Base-by-base conservation (phyloP, 106 monocot genomes). In the Dioscorea zingiberensis region DNA sequence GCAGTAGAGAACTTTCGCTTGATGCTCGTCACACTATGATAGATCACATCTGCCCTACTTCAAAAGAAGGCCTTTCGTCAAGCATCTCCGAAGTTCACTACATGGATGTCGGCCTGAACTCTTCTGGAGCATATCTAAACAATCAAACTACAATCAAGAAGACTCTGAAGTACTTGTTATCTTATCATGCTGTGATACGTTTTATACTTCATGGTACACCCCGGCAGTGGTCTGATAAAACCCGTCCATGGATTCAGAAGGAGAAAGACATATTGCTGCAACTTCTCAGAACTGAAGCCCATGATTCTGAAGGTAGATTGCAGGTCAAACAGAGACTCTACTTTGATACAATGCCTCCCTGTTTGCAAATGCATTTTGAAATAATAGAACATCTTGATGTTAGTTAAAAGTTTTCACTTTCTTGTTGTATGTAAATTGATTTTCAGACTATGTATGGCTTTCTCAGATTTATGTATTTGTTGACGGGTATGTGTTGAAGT, bases 281-380 rank as follows among this genome's bases (percentile, higher is more conserved):
- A 2, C 29, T 84, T 30, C 88, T 98, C 24, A 23, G 63, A 59
- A 71, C 75, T 45, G 81, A 81, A 60, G 78, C 72, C 67, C 30
- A n/a, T 3, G 74, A 27, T 71, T 70, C 74, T 27, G 74, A 65
- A 73, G 75, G 79, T 7, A 84, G 63, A 61, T 46, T 98, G 58
- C 78, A 79, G 63, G 79, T 82, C 55, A 25, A 32, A 18, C 86
- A 89, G 68, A 81, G 54, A 25, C 54, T 82, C 10, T 98, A 98
- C 76, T 85, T 78, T 69, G 29, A 61, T 10, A 60, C 71, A 62
- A 53, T 29, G 29, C 55, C 59, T 4, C 86, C 86, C 4, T 84
- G 65, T 74, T 74, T 98, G 80, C 78, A 77, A 27, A 98, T 98
- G 97, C 97, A 98, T 74, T 98, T 98, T 80, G 84, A 93, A 66